Conservation (phyloP, 2,329 filamentous ascomycete genomes). For the Talaromyces sp. region DNA sequence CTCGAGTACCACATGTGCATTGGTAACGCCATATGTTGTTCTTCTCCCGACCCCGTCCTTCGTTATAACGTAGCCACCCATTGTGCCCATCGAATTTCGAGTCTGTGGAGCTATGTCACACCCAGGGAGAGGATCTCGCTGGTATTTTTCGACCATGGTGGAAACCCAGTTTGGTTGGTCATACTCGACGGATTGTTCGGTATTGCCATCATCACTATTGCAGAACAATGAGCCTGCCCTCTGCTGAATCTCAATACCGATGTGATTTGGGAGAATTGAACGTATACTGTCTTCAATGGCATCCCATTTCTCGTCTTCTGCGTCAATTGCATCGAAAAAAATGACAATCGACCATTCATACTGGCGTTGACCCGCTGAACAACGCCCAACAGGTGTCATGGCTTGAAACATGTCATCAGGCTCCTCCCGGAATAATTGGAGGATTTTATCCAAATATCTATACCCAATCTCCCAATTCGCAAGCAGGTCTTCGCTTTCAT, state of each 20-base stretch:
- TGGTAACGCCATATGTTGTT: not conserved
- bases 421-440: not conserved
- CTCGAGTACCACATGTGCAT: not conserved
- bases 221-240: conserved; percentile 7
- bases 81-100: not conserved
- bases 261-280: not conserved
- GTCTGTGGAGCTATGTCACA: not conserved
- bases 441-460: not conserved
- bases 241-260: conserved; percentile 15
- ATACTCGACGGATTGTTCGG: not conserved
- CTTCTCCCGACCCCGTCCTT: not conserved
- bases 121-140: not conserved
- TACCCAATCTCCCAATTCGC: conserved; percentile 5
- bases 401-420: not conserved
- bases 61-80: not conserved
- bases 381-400: conserved; percentile 12
- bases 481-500: not conserved
- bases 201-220: not conserved
- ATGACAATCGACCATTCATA: conserved; percentile 4
- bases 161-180: not conserved
- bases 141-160: not conserved
- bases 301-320: conserved; percentile 10
- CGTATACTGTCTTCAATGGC: not conserved
- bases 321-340: conserved; percentile 3
- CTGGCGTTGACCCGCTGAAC: conserved; percentile 2